Conservation (phyloP, 176 grass and related monocot genomes). For the Triticum urartu region DNA sequence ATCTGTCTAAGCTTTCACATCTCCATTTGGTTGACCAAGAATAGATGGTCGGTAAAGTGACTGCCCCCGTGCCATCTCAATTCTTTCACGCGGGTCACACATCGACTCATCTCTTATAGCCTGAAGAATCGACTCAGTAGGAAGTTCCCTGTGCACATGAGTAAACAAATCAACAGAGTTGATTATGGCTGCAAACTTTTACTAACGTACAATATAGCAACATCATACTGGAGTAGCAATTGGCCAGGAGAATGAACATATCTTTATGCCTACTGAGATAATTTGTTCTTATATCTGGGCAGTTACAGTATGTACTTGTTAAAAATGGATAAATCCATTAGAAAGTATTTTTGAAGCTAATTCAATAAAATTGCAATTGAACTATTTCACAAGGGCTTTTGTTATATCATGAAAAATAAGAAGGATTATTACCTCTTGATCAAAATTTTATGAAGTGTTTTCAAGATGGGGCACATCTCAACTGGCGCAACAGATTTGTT, state of each 20-base stretch:
- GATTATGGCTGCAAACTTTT: background rate
- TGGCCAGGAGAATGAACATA: background rate
- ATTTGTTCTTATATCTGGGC: background rate
- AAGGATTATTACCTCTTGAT: slow-evolving; percentile 66
- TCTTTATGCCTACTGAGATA: background rate
- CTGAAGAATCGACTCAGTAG: slow-evolving; percentile 79
- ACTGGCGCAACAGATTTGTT: slow-evolving; percentile 82
- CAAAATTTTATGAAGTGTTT: slow-evolving; percentile 92
- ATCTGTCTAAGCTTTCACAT: slow-evolving; percentile 29
- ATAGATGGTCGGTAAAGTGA: slow-evolving; percentile 81
- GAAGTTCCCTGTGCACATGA: slow-evolving; percentile 62
- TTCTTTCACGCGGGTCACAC: slow-evolving; percentile 93
- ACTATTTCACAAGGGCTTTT: background rate
- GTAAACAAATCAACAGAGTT: slow-evolving; percentile 24
- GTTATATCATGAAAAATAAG: background rate
- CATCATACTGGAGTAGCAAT: background rate
- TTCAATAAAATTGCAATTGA: background rate
- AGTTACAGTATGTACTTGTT: background rate
- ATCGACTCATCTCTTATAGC: slow-evolving; percentile 95
- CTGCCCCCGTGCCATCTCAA: slow-evolving; percentile 85
- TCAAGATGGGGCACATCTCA: slow-evolving; percentile 94
- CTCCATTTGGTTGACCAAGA: slow-evolving; percentile 57
- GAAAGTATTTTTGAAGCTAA: background rate
- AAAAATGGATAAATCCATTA: background rate
- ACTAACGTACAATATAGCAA: background rate